Base-by-base conservation (phyloP, 2,329 filamentous ascomycete species). In the Beauveria caledonica region DNA sequence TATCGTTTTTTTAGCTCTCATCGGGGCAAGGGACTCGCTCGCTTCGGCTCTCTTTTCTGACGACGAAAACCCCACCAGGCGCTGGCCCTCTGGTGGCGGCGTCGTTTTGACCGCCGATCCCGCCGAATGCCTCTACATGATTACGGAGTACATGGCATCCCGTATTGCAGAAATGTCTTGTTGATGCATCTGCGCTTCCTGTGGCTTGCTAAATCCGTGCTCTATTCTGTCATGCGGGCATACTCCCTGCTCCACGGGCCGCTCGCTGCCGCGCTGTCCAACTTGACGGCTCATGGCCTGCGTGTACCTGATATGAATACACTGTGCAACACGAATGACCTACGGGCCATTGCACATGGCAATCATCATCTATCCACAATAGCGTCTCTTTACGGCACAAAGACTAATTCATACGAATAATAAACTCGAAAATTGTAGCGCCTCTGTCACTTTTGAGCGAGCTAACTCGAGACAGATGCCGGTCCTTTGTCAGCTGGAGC, bases 41-140 rank as follows among this genome's bases (percentile, higher is more conserved):
- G 25, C 6, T 40, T 45, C n/a, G 29, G n/a, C 5, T 5, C n/a
- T 46, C 27, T 10, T 23, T 8, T n/a, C 19, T 46, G 4, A 8
- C 19, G 33, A 13, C 8, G 11, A n/a, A 29, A 23, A 9, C 15
- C 17, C 17, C 29, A 17, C 54, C 21, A 23, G 23, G 13, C 33
- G 33, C 45, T 49, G 21, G 8, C 33, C 25, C 49, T 29, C n/a
- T n/a, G 11, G 49, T 10, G 19, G 27, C 29, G 36, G 19, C 46
- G 46, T 36, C 27, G n/a, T 21, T 27, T 59, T 46, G 48, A 59
- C 49, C 40, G 57, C 49, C 49, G 39, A 59, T 59, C 57, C 57
- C 52, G 10, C 39, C 48, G 25, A 52, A 27, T 46, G 19, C 27
- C 33, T 52, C 23, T 44, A 49, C 49, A 59, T n/a, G n/a, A n/a